phyloP scores from a whole-genome alignment of 2,329 filamentous ascomycete genomes.

The Fusarium sp. region DNA sequence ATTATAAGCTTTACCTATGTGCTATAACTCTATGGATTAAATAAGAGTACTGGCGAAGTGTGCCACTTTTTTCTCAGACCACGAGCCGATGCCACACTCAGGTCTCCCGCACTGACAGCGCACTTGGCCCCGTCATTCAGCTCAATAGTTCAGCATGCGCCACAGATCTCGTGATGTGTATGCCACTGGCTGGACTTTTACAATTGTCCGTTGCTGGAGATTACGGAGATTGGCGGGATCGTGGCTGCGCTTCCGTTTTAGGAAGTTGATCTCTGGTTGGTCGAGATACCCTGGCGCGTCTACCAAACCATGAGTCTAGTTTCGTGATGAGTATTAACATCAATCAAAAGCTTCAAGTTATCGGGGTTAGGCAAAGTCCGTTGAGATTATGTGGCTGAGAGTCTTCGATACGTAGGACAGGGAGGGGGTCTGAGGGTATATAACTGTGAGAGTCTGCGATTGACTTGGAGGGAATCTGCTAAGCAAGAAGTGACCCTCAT shows the following conservation, averaged over 20 bases:
- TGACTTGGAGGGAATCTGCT: not conserved
- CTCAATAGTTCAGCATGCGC: no score
- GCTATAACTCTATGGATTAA: no score
- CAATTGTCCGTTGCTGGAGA: constrained; percentile 1
- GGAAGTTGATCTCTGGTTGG: constrained; percentile 2
- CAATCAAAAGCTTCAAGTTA: not conserved
- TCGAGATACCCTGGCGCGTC: not conserved
- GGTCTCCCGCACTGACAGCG: not conserved
- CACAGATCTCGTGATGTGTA: not conserved
- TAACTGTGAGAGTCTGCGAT: not conserved
- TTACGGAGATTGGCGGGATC: not conserved
- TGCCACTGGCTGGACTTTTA: not conserved
- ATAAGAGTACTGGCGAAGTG: no score
- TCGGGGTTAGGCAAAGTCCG: constrained; percentile 7
- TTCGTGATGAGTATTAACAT: not conserved
- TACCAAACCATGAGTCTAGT: not conserved
- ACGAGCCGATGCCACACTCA: not conserved
- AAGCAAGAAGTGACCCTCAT: not conserved
- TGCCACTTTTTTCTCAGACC: no score
- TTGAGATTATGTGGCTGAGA: not conserved
- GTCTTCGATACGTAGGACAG: rapidly evolving
- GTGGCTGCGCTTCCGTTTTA: not conserved
- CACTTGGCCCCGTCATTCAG: not conserved
- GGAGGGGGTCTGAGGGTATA: not conserved
- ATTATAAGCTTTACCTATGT: no score